phyloP scores from a whole-genome alignment of 78 protist species.

The Emiliania huxleyi region DNA sequence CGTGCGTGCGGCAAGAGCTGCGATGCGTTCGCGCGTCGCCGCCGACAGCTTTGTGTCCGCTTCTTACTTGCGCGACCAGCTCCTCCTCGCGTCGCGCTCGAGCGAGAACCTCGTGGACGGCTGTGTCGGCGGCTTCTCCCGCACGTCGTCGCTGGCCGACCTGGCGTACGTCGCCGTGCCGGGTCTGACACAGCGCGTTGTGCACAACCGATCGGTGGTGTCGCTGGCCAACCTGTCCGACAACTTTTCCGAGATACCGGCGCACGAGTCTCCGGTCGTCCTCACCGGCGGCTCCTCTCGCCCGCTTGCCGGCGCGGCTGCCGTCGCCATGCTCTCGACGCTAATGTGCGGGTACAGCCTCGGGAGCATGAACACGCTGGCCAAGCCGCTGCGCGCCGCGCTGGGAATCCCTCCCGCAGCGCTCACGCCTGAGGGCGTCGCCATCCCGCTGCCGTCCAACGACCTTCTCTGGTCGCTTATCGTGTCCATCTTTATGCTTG shows the following conservation, averaged over 20 bases:
- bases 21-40: too few relatives aligned
- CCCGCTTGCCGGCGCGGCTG: not conserved
- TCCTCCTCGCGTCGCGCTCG: too few relatives aligned
- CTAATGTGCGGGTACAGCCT: not conserved
- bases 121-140: not conserved
- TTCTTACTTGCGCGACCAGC: too few relatives aligned
- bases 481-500: not conserved
- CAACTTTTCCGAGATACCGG: not conserved
- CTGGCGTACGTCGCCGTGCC: not conserved
- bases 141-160: not conserved
- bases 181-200: conserved; percentile 15
- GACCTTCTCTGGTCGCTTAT: not conserved
- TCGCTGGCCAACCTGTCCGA: not conserved
- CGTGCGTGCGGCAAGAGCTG: too few relatives aligned
- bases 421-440: not conserved
- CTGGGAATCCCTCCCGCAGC: not conserved
- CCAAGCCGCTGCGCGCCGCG: not conserved
- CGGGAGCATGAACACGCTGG: conserved; percentile 14
- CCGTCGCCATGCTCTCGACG: not conserved
- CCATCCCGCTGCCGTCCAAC: not conserved
- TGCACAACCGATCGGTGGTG: not conserved
- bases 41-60: too few relatives aligned
- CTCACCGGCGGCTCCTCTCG: not conserved
- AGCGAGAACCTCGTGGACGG: too few relatives aligned
- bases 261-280: not conserved